A percentile compares a stretch with the other conserved stretches of the same genome.
Conservation (phyloP, 179 eudicot species). For the Gypsophila paniculata region DNA sequence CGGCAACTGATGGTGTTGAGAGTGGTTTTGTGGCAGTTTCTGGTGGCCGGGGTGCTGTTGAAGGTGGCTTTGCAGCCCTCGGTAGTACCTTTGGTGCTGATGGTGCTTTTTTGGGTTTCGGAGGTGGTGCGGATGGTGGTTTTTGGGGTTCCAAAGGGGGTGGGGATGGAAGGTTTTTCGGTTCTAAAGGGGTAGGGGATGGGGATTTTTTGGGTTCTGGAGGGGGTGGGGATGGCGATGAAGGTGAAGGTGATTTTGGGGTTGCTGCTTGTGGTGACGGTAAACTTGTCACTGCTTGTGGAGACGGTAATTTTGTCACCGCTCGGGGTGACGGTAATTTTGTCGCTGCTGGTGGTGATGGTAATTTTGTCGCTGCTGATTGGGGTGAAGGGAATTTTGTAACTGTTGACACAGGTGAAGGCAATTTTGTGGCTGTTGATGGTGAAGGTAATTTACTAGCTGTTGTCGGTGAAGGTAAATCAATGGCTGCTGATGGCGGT, state of each 20-base stretch:
- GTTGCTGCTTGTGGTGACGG: background rate
- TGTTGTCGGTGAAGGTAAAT: background rate
- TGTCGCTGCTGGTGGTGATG: background rate
- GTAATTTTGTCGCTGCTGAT: conserved; percentile 1
- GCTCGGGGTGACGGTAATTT: background rate
- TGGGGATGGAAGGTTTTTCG: too few species aligned
- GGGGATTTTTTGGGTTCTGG: too few species aligned
- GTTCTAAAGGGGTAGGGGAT: too few species aligned
- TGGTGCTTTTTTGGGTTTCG: too few species aligned
- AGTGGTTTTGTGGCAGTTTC: background rate
- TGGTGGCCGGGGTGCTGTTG: background rate
- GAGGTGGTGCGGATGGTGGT: too few species aligned
- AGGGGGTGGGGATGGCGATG: background rate
- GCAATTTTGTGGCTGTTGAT: background rate
- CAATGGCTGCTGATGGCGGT: background rate
- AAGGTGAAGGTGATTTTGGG: background rate
- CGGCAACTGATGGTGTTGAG: background rate
- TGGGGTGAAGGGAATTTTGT: background rate
- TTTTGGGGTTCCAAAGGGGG: too few species aligned
- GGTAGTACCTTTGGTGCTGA: too few species aligned
- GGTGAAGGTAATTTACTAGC: conserved; percentile 2
- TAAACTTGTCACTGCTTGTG: background rate
- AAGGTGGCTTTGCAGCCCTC: background rate
- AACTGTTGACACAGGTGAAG: background rate
- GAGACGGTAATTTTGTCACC: background rate